Conservation (phyloP, 495 filamentous ascomycete species). For the Terfezia boudieri region DNA sequence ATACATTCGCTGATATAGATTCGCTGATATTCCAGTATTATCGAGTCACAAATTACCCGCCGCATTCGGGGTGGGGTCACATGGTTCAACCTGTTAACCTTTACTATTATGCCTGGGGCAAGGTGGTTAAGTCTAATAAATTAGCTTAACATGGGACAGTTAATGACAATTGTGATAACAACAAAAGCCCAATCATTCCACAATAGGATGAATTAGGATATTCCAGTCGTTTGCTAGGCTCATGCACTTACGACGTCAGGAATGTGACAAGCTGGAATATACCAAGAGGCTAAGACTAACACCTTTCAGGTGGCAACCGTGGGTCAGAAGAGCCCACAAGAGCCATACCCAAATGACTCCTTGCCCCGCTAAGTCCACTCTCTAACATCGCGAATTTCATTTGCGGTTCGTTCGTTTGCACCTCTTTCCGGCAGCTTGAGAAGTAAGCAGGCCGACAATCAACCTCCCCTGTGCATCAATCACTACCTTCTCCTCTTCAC, state of each 20-base stretch:
- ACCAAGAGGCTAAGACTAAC: not conserved
- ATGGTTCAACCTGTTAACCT: too few species aligned
- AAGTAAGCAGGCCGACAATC: not conserved
- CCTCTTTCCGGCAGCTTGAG: not conserved
- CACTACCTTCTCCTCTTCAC: too few species aligned
- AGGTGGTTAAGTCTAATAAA: too few species aligned
- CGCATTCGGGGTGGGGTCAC: too few species aligned
- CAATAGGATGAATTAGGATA: too few species aligned
- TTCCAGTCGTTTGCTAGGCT: not conserved
- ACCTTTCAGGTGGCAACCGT: not conserved
- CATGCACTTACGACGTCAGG: not conserved
- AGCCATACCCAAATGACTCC: not conserved
- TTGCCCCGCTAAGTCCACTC: not conserved
- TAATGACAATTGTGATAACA: too few species aligned
- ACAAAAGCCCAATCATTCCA: too few species aligned
- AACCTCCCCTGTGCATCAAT: not conserved
- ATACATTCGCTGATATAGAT: too few species aligned
- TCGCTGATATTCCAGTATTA: too few species aligned
- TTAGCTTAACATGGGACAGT: too few species aligned
- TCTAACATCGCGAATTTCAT: not conserved
- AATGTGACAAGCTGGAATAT: not conserved
- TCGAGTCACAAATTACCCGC: too few species aligned
- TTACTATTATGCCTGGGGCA: too few species aligned
- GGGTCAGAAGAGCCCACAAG: not conserved
- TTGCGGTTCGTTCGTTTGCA: not conserved